Conservation (phyloP, 2,329 filamentous ascomycete genomes). For the Verticillium albo-atrum region DNA sequence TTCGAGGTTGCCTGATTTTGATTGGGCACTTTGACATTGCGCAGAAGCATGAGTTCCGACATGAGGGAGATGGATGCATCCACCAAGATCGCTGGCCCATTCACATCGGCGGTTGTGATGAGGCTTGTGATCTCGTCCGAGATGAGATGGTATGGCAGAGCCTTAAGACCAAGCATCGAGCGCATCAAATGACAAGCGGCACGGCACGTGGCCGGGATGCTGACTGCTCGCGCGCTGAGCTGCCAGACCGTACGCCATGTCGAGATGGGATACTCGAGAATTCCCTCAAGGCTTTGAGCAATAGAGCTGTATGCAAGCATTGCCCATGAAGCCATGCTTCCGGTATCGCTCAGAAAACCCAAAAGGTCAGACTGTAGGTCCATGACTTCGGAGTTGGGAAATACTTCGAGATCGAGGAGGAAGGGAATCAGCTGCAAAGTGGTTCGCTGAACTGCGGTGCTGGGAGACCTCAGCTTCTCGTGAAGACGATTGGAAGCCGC, state of each 20-base stretch:
- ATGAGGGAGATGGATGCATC: slow-evolving; percentile 76
- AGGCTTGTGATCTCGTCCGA: slow-evolving; percentile 69
- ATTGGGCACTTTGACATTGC: slow-evolving; percentile 63
- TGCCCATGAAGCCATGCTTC: slow-evolving; percentile 69
- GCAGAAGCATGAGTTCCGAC: slow-evolving; percentile 60
- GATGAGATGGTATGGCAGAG: slow-evolving; percentile 65
- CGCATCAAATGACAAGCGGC: slow-evolving; percentile 72
- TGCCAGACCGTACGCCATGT: slow-evolving; percentile 76
- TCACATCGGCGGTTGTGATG: slow-evolving; percentile 72
- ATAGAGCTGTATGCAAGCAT: slow-evolving; percentile 51
- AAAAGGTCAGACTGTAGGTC: slow-evolving; percentile 55
- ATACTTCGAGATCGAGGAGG: slow-evolving; percentile 40
- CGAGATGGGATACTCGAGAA: neutral
- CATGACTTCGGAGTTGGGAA: slow-evolving; percentile 46
- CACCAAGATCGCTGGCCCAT: slow-evolving; percentile 72
- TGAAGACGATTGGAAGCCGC: slow-evolving; percentile 40
- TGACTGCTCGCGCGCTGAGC: slow-evolving; percentile 64
- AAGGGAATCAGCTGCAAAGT: slow-evolving; percentile 57
- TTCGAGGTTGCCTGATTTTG: slow-evolving; percentile 63
- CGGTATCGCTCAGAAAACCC: slow-evolving; percentile 60
- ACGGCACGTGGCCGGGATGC: slow-evolving; percentile 66
- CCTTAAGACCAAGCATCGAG: slow-evolving; percentile 57
- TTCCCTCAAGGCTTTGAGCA: neutral
- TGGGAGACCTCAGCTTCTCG: slow-evolving; percentile 40
- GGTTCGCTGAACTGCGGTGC: slow-evolving; percentile 40